Evolutionary conservation across 176 grass and related monocot genomes (phyloP).

Genomic region (Ensete ventricosum): DNA sequence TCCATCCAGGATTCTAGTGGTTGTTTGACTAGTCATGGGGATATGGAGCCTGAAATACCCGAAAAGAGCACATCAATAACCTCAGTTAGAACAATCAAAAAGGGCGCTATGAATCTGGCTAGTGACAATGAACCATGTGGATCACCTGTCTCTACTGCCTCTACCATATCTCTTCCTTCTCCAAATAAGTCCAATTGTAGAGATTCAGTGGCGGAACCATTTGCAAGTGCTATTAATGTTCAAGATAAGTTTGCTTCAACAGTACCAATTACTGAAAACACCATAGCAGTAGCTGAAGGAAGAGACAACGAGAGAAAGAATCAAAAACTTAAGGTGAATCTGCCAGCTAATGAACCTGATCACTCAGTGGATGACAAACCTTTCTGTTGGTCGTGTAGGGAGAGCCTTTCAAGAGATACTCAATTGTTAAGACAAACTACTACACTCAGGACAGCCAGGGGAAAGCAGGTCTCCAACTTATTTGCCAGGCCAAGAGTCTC

Average conservation of each 20-base stretch:
- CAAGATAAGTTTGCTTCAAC: constrained; percentile 8
- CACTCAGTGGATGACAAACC: constrained; percentile 33
- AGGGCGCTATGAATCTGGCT: constrained; percentile 39
- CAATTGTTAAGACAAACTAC: constrained; percentile 23
- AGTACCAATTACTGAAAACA: constrained; percentile 27
- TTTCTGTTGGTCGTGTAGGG: constrained; percentile 56
- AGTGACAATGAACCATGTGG: constrained; percentile 30
- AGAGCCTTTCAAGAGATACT: constrained; percentile 52
- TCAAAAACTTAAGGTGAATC: constrained; percentile 19
- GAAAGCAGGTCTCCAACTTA: constrained; percentile 46
- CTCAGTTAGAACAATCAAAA: constrained; percentile 46
- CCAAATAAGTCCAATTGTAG: constrained; percentile 34
- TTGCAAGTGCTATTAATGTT: not conserved
- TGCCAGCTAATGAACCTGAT: constrained; percentile 24
- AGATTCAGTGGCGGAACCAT: constrained; percentile 12
- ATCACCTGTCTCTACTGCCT: constrained; percentile 54
- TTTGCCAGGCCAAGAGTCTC: constrained; percentile 48
- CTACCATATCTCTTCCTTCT: constrained; percentile 44
- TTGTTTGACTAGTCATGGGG: constrained; percentile 10
- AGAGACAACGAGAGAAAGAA: constrained; percentile 18
- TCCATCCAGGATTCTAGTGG: not conserved
- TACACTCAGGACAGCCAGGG: constrained; percentile 27
- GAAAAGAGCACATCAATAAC: constrained; percentile 8
- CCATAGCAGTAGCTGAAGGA: constrained; percentile 27
- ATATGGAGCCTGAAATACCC: constrained; percentile 1